A percentile compares a stretch with the other conserved stretches of the same genome.
phyloP scores from a whole-genome alignment of 2,329 filamentous ascomycete genomes.

The Monilinia polystroma region DNA sequence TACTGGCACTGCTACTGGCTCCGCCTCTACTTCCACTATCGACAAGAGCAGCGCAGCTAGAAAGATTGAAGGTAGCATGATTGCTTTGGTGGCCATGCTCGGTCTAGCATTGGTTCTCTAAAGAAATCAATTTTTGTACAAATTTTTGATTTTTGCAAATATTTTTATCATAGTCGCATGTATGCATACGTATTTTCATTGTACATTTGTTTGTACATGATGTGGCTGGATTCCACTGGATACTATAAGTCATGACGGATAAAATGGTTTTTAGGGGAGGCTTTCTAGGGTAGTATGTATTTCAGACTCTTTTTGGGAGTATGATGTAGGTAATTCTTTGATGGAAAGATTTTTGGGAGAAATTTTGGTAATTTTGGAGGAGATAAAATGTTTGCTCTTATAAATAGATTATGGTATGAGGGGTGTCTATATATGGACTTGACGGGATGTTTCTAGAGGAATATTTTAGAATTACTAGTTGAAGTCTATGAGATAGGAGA shows the following conservation, averaged over 20 bases:
- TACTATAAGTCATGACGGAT: slow-evolving; percentile 7
- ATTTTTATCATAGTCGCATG: background rate
- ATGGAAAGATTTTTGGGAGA: background rate
- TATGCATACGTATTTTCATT: background rate
- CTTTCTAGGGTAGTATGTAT: background rate
- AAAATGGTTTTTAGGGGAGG: background rate
- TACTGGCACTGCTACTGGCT: slow-evolving; percentile 3
- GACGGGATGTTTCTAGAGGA: background rate
- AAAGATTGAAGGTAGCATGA: slow-evolving; percentile 19
- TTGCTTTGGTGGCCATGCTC: slow-evolving; percentile 16
- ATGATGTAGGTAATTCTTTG: background rate
- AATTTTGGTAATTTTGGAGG: background rate
- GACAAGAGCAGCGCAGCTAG: slow-evolving; percentile 15
- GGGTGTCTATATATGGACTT: background rate
- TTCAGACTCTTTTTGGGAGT: background rate
- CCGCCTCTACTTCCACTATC: background rate
- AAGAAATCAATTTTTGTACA: background rate
- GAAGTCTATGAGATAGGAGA: background rate
- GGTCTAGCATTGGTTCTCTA: slow-evolving; percentile 14
- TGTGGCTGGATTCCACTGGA: slow-evolving; percentile 8
- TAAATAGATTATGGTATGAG: background rate
- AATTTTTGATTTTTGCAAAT: slow-evolving; percentile 15
- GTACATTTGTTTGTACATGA: slow-evolving; percentile 13
- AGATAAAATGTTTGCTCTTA: background rate
- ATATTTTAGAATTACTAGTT: too few relatives aligned